phyloP scores from a whole-genome alignment of 2,329 filamentous ascomycete genomes.

The Aureobasidium sp. region DNA sequence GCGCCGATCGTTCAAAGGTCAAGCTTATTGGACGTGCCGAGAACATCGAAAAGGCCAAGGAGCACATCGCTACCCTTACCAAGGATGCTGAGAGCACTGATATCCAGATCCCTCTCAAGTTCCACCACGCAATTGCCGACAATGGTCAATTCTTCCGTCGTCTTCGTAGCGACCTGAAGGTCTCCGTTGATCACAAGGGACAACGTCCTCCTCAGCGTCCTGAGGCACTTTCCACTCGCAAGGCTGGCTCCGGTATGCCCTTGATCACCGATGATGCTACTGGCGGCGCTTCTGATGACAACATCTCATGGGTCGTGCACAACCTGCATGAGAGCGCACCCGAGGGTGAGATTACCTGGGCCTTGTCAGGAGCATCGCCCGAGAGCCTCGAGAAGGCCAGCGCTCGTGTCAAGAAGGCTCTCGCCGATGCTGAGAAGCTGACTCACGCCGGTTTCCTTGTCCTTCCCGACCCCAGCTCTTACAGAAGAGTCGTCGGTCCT shows the following conservation, averaged over 20 bases:
- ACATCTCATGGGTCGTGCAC: constrained; percentile 78
- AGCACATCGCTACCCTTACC: constrained; percentile 69
- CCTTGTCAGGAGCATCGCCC: constrained; percentile 63
- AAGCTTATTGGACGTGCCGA: constrained; percentile 74
- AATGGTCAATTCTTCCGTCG: constrained; percentile 91
- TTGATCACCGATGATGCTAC: constrained; percentile 76
- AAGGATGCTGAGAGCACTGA: constrained; percentile 87
- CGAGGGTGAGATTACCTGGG: constrained; percentile 67
- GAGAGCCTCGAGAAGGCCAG: constrained; percentile 80
- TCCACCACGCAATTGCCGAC: constrained; percentile 80
- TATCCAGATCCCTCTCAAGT: constrained; percentile 69
- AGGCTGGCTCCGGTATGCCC: constrained; percentile 59
- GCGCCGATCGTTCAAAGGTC: constrained; percentile 73
- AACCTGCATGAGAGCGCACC: constrained; percentile 66
- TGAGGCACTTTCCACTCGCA: constrained; percentile 38
- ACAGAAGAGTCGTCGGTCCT: constrained; percentile 83
- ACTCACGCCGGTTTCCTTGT: constrained; percentile 78
- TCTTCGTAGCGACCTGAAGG: constrained; percentile 75
- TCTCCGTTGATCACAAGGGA: constrained; percentile 86
- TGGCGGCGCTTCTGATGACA: constrained; percentile 47
- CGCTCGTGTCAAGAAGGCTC: constrained; percentile 62
- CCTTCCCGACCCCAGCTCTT: constrained; percentile 80
- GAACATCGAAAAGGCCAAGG: constrained; percentile 78
- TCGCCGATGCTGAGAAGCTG: constrained; percentile 63
- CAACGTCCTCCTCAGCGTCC: constrained; percentile 68